Base-by-base conservation (phyloP, 192 early-diverging fungal species). In the Podila epigama region DNA sequence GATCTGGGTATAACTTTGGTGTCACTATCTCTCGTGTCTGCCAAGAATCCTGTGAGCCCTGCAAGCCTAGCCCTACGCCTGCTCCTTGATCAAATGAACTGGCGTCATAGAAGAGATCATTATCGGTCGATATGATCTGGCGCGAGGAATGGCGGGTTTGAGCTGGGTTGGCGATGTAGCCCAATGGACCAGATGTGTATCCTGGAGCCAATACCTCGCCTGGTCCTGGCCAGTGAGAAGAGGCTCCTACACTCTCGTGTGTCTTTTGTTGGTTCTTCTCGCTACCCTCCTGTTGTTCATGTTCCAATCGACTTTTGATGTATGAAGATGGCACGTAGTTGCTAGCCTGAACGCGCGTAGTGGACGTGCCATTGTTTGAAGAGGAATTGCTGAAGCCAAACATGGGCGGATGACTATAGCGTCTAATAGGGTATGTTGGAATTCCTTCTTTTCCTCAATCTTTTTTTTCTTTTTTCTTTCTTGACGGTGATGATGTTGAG, bases 271-370 rank as follows among this genome's bases (percentile, higher is more conserved):
- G 10, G 31, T 44, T 56, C n/a, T 25, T 31, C n/a, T 51, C 27
- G 8, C 73, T 52, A 15, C 48, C 61, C 4, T 57, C 66, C 39
- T 68, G 60, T 29, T 77, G 65, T 36, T 77, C 63, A 13, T 50
- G 31, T 2, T 61, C 60, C 5, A 77, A 37, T 37, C 57, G 57
- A 18, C 64, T 66, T 40, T 53, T 60, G 22, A 77, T 77, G 15
- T 40, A 68, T 12, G 60, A 27, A 37, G 73, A 77, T 15, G 73
- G 73, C 25, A 77, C 61, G 18, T 68, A 77, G 20, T 59, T 53
- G n/a, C 37, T 66, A 61, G 52, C 35, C 44, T 22, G 40, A 60
- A 12, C 44, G 16, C 51, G 16, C 37, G 36, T 36, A 35, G 32
- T 63, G 9, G 60, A 62, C 56, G 60, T 51, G 28, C 60, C 52